Evolutionary conservation across 75 land plant genomes (phyloP).

Genomic region (Chamaecyparis obtusa): DNA sequence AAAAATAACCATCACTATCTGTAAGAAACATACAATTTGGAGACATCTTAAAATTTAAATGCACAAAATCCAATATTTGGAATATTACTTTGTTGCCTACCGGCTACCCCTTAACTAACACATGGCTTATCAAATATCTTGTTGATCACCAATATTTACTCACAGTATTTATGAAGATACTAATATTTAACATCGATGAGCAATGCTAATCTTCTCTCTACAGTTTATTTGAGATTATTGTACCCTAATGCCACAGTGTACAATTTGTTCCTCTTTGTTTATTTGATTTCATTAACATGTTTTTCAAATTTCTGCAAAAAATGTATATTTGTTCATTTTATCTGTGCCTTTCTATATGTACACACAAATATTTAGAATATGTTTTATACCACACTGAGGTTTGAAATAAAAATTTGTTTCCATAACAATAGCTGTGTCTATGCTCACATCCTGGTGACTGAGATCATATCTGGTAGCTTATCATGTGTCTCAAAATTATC

Average conservation of each 20-base stretch:
- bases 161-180: neutral
- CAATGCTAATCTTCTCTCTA: neutral
- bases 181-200: neutral
- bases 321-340: neutral
- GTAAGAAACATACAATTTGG: neutral
- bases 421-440: neutral
- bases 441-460: neutral
- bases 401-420: neutral
- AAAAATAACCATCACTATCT: neutral
- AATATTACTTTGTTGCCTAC: neutral
- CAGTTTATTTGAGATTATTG: neutral
- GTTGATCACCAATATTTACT: neutral
- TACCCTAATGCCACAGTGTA: neutral
- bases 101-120: neutral
- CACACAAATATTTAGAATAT: neutral
- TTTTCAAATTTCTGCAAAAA: neutral
- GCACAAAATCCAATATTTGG: conserved; percentile 4
- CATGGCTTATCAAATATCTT: neutral
- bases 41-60: neutral
- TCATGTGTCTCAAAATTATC: neutral
- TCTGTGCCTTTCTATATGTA: neutral
- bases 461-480: neutral
- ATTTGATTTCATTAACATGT: neutral
- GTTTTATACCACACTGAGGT: neutral
- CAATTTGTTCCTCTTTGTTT: neutral